phyloP scores from a whole-genome alignment of 2,329 filamentous ascomycete genomes.

The Elsinoe fawcettii region DNA sequence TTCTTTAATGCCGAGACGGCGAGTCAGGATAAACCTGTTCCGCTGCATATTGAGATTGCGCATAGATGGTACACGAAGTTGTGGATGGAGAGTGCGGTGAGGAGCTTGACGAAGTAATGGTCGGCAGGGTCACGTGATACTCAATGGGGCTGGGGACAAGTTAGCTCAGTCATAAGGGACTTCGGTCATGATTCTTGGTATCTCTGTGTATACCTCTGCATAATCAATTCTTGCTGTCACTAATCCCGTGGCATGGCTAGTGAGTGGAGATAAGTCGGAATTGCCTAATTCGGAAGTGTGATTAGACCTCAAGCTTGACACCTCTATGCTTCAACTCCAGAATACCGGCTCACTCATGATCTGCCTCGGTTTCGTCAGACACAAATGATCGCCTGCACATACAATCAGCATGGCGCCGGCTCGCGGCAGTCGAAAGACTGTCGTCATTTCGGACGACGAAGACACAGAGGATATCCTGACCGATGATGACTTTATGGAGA shows the following conservation, averaged over 20 bases:
- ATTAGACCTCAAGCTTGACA: background rate
- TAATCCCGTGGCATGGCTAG: too few relatives aligned
- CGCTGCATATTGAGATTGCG: constrained; percentile 40
- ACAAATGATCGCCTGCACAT: background rate
- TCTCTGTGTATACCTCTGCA: too few relatives aligned
- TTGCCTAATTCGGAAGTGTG: constrained; percentile 12
- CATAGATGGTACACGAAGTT: constrained; percentile 52
- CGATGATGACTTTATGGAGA: constrained; percentile 12
- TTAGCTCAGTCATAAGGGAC: background rate
- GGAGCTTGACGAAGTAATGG: constrained; percentile 28
- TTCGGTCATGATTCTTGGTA: too few relatives aligned
- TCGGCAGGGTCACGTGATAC: background rate
- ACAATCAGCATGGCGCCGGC: constrained; percentile 24
- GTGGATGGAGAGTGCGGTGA: constrained; percentile 47
- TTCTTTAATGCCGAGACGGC: constrained; percentile 51
- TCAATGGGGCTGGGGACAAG: background rate
- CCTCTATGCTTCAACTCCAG: background rate
- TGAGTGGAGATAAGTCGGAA: background rate
- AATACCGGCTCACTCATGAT: background rate
- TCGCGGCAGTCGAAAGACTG: constrained; percentile 24
- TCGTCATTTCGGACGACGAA: constrained; percentile 24
- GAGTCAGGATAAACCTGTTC: constrained; percentile 38
- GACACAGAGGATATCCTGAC: constrained; percentile 16
- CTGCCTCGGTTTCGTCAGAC: background rate
- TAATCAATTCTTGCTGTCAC: background rate